Conservation (phyloP, 495 filamentous ascomycete genomes). For the Podospora pseudocomata region DNA sequence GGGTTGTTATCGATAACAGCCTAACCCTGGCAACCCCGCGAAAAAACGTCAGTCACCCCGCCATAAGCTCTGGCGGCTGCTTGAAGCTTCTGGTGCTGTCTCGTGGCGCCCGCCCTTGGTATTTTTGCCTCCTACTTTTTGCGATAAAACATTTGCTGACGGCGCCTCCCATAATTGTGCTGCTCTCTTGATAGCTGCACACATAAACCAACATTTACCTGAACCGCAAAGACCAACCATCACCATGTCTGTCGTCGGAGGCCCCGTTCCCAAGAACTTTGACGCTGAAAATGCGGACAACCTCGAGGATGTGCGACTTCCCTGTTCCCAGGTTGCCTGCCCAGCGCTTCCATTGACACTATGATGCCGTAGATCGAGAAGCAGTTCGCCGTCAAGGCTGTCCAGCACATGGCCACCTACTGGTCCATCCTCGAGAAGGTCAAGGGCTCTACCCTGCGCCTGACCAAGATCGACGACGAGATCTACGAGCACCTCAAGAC, state of each 20-base stretch:
- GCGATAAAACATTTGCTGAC: neutral
- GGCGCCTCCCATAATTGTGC: neutral
- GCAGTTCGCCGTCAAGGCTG: slow-evolving; percentile 97
- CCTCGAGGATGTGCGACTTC: slow-evolving; percentile 44
- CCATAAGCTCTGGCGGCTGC: slow-evolving; percentile 3
- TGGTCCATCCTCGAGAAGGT: slow-evolving; percentile 92
- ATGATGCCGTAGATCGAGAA: slow-evolving; percentile 76
- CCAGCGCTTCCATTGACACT: neutral
- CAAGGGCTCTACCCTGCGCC: slow-evolving; percentile 75
- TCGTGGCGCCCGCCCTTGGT: neutral
- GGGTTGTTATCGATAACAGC: slow-evolving; percentile 18
- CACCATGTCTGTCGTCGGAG: slow-evolving; percentile 12
- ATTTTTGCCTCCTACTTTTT: neutral
- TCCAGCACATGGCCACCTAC: slow-evolving; percentile 94
- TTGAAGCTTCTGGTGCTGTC: slow-evolving; percentile 6
- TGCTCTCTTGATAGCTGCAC: neutral
- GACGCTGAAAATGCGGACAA: slow-evolving; percentile 48
- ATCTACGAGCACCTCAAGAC: slow-evolving; percentile 82
- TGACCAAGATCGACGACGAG: slow-evolving; percentile 92
- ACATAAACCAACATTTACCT: neutral
- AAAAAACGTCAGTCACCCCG: slow-evolving; percentile 7
- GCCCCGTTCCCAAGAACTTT: slow-evolving; percentile 37
- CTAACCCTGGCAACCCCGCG: slow-evolving; percentile 10
- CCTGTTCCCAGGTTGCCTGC: neutral
- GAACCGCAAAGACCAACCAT: neutral